Conservation (phyloP, 345 rosid species). For the Sisymbrium altissimum region DNA sequence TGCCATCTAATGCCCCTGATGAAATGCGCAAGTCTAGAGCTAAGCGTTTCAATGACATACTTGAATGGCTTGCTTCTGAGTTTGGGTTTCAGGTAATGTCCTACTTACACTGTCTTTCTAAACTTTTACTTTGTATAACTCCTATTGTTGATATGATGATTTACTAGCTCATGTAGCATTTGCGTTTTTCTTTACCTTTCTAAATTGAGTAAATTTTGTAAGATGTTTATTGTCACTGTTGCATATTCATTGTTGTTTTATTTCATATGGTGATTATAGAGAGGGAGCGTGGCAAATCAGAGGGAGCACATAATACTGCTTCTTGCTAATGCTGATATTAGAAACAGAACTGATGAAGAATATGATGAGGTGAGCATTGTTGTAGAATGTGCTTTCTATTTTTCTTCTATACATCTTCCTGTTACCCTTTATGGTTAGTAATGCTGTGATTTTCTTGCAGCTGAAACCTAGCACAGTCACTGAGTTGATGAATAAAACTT, state of each 20-base stretch:
- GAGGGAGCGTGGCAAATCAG: constrained; percentile 98
- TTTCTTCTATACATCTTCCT: neutral
- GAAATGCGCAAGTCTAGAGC: constrained; percentile 43
- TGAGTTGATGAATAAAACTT: constrained; percentile 53
- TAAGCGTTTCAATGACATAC: constrained; percentile 53
- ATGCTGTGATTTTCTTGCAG: constrained; percentile 52
- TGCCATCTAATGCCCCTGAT: constrained; percentile 28
- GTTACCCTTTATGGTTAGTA: constrained; percentile 12
- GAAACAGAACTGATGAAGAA: constrained; percentile 42
- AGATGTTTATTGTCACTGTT: too few species aligned
- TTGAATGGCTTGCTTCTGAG: constrained; percentile 84
- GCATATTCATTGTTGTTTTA: neutral
- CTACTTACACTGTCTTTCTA: neutral
- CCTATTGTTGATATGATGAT: too few species aligned
- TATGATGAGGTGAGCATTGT: constrained; percentile 44
- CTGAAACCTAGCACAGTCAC: constrained; percentile 43
- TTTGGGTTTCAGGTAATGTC: constrained; percentile 91
- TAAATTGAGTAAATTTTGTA: too few species aligned
- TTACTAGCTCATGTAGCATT: too few species aligned
- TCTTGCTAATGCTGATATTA: constrained; percentile 80
- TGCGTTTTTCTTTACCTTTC: too few species aligned
- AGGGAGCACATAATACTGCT: constrained; percentile 90
- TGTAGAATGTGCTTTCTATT: neutral
- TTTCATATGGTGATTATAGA: constrained; percentile 46
- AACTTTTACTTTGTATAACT: too few species aligned